Evolutionary conservation across 1,284 basidiomycete genomes (phyloP).

Genomic region (Cryptococcus neoformans): DNA sequence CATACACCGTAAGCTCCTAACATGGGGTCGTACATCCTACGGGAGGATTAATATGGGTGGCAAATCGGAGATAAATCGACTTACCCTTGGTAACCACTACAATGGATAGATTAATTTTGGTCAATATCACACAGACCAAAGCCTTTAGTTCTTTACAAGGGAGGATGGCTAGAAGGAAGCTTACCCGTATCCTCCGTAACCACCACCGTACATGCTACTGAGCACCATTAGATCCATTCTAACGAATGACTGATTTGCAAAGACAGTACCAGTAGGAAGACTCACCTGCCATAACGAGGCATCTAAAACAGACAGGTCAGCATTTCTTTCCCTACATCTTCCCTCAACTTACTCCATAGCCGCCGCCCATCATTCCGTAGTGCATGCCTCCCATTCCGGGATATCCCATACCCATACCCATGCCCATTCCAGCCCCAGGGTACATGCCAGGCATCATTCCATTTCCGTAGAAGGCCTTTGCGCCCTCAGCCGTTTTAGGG

Average conservation of each 20-base stretch:
- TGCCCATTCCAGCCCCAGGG: conserved; percentile 12
- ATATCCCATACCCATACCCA: conserved; percentile 18
- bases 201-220: conserved; percentile 16
- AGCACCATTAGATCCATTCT: neutral
- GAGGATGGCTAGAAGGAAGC: neutral
- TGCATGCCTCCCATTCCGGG: neutral
- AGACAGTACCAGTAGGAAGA: neutral
- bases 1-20: conserved; percentile 35
- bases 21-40: conserved; percentile 30
- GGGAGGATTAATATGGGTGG: neutral
- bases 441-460: conserved; percentile 16
- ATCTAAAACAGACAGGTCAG: conserved; percentile 10
- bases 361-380: neutral
- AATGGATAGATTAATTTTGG: neutral
- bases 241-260: neutral
- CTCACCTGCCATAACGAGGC: conserved; percentile 19
- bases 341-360: conserved; percentile 20
- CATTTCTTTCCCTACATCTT: no score
- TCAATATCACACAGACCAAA: neutral
- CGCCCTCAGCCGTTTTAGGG: conserved; percentile 18
- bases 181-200: conserved; percentile 17
- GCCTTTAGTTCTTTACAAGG: neutral
- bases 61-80: neutral
- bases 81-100: conserved; percentile 13
- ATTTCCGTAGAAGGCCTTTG: conserved; percentile 27